Evolutionary conservation across 148 eudicot genomes (phyloP), one percentile per base, ranked within the genome.

Genomic region (Drosera capensis): DNA sequence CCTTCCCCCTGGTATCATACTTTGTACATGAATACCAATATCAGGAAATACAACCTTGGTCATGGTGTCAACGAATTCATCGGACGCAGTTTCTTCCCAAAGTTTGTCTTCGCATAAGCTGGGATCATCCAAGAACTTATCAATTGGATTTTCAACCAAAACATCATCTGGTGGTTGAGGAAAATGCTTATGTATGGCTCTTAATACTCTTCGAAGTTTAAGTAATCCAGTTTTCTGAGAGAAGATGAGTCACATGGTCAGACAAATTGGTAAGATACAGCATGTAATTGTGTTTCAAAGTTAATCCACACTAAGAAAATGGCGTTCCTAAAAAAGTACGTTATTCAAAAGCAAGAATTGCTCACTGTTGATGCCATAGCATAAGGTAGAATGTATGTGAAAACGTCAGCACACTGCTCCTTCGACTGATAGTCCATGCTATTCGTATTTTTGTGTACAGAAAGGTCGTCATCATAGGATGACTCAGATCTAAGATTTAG

Each of bases 341-440:
- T n/a, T n/a, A 29, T n/a, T 47, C 22, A 31, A 26, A 41, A 35
- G 19, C 19, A 42, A 49, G 34, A 44, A 51, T 14, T 41, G 72
- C 99, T 75, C 26, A 90, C 99, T 54, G 95, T 75, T 58, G 95
- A 85, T 64, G 75, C 95, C 68, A 78, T 90, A 7, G 99, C 99
- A 57, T 90, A 90, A 3, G 99, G 95, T 43, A 90, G 71, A 62
- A 90, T 81, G 59, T 90, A 90, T 61, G 74, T 80, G 63, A 90
- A 90, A 44, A 90, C 99, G 62, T 90, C 95, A 56, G 95, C 95
- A 70, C 99, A 90, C 68, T 90, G 99, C 67, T 90, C 99, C 58
- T 85, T 90, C 9, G 95, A 78, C 74, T 90, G 99, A 64, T 90
- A 90, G 62, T 90, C 94, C 45, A 85, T 88, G 42, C 76, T 82